Base-by-base conservation (phyloP, 2,329 filamentous ascomycete genomes). In the Elsinoe australis region DNA sequence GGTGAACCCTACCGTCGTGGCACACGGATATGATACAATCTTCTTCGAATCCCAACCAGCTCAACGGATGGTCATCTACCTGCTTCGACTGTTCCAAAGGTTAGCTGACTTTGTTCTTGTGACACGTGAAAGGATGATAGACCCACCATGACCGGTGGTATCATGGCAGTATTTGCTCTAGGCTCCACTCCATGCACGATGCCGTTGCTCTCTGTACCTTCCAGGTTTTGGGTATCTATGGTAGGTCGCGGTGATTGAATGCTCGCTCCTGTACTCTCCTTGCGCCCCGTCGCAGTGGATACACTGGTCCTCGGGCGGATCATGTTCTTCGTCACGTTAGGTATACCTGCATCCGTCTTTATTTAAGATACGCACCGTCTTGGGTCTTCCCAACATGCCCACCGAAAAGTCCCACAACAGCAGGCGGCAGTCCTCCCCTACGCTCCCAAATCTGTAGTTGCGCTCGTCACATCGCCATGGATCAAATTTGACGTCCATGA, bases 391-490 rank as follows among this genome's bases (percentile, higher is more conserved):
- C 58, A 98, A 74, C 90, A 96, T 96, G 57, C 88, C 88, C 33
- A 95, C 87, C 55, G 83, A 95, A 64, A 98, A 98, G 69, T 98
- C 92, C 92, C 92, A 98, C 9, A 98, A 71, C 51, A 95, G 79
- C 14, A 98, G 71, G 50, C 88, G 77, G 58, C 89, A 87, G 63
- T 98, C 92, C 62, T 96, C 90, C 10, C 90, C 92, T 1, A 98
- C 90, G 59, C 87, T 95, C 22, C 92, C 92, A 59, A 98, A 95
- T 1, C 92, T 80, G 67, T 98, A 98, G 58, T 87, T 96, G 57
- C 85, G 80, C 62, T 94, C 87, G 61, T 98, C 92, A 61, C 92
- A 98, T 54, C 89, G 79, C 92, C 92, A 98, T 0, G 88, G 88
- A 63, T 98, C 92, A 63, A 96, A 98, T 3, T 87, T 87, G 31